Base-by-base conservation (phyloP, 768 basidiomycete genomes). In the Suillus subluteus region DNA sequence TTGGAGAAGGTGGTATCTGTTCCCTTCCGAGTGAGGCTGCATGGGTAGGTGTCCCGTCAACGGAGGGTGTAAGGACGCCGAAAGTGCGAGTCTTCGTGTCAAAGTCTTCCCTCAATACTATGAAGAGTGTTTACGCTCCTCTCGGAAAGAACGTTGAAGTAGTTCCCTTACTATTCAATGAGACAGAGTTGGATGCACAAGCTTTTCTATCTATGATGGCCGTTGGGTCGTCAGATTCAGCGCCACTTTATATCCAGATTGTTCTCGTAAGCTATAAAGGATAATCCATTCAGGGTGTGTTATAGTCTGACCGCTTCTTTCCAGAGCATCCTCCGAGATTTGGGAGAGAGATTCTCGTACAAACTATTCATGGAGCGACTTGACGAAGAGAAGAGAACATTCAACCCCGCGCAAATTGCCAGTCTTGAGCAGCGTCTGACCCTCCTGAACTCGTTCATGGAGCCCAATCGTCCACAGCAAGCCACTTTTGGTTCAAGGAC, bases 171-270 rank as follows among this genome's bases (percentile, higher is more conserved):
- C 71, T 78, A 3, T 86, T 89, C 68, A 75, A 81, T 0, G 82
- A 85, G 63, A 73, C 78, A 3, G 88, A 89, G 67, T 79, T 89
- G 0, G 88, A 89, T 72, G 85, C 86, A 1, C 72, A 84, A 18
- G 86, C 88, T 0, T 84, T 89, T 64, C 70, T 89, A 52, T 86
- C 87, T 0, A 86, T 89, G 84, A 89, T 90, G 88, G 84, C 87
- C 0, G 78, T 88, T 6, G 83, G 80, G 3, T 82, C 83, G 0
- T 82, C 85, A 1, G 85, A 87, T 2, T 74, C 79, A 2, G 82
- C 86, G 0, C 88, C 88, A 0, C 69, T 90, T 4, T 90, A 90
- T 71, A 83, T 89, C 75, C 88, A 90, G 58, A 81, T 85, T 0
- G 76, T 90, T 43, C 67, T 89, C 72, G 88, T 88, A 69, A 67